Percentiles rank a stretch among this genome's conserved stretches.
phyloP scores from a whole-genome alignment of 345 rosid genomes.

The Pistacia atlantica region DNA sequence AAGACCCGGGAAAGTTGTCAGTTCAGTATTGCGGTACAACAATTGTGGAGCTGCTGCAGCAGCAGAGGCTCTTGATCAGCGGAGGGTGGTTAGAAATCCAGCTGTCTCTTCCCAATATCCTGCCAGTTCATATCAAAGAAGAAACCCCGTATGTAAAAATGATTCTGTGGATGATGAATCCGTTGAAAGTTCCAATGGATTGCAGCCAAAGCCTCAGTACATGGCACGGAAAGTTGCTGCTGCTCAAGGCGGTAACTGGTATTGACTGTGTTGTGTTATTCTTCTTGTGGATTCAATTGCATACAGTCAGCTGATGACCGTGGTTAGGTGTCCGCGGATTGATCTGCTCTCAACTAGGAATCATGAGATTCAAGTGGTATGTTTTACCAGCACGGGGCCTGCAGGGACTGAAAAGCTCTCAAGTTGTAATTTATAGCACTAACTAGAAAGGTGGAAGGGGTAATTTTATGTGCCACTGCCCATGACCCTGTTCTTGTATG shows the following conservation, averaged over 20 bases:
- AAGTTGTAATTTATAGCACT: constrained; percentile 28
- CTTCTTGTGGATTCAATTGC: constrained; percentile 7
- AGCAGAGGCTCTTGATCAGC: constrained; percentile 70
- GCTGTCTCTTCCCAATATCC: constrained; percentile 54
- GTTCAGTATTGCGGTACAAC: constrained; percentile 82
- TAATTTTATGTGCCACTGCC: constrained; percentile 12
- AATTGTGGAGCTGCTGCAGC: constrained; percentile 70
- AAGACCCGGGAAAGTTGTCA: constrained; percentile 85
- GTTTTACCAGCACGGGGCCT: not conserved
- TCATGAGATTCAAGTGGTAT: constrained; percentile 7
- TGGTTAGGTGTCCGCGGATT: not conserved
- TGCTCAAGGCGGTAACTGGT: constrained; percentile 88
- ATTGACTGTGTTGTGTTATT: constrained; percentile 31
- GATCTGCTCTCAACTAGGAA: constrained; percentile 17
- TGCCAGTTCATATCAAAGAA: constrained; percentile 59
- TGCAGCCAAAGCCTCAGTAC: constrained; percentile 85
- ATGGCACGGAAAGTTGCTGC: constrained; percentile 84
- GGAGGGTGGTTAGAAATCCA: constrained; percentile 72
- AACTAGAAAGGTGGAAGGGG: constrained; percentile 29
- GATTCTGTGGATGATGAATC: constrained; percentile 74
- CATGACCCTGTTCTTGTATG: constrained; percentile 15
- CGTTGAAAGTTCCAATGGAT: constrained; percentile 55
- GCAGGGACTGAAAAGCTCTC: constrained; percentile 13
- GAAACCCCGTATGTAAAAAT: constrained; percentile 64
- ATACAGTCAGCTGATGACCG: not conserved